A percentile compares a stretch with the other conserved stretches of the same genome.
These are phyloP conservation scores for Viola odorata DNA, from an alignment of 345 rosid species.

Conservation along the genomic window DNA sequence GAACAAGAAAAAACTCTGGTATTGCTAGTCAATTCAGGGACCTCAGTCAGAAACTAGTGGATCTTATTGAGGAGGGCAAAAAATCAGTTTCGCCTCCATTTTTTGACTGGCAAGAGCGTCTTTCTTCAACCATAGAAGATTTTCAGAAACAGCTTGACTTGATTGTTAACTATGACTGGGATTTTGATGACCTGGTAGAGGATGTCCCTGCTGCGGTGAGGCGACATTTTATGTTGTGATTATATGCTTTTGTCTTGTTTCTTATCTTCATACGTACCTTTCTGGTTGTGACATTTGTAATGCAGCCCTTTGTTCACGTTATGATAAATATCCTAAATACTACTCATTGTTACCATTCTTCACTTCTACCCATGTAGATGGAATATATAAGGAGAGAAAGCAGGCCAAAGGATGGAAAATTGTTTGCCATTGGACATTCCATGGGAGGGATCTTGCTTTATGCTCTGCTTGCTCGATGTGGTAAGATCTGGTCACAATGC, in stretches of 20 bases:
- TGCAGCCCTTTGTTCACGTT: background rate
- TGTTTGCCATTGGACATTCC: slow-evolving; percentile 73
- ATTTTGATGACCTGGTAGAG: slow-evolving; percentile 89
- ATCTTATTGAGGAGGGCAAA: slow-evolving; percentile 74
- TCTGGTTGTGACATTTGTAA: background rate
- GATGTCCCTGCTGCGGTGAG: slow-evolving; percentile 99
- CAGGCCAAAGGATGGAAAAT: slow-evolving; percentile 58
- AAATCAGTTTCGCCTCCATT: slow-evolving; percentile 75
- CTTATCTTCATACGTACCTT: background rate
- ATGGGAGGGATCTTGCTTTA: slow-evolving; percentile 84
- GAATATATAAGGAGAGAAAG: slow-evolving; percentile 46
- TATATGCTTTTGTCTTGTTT: slow-evolving; percentile 17
- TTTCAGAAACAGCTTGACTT: slow-evolving; percentile 91
- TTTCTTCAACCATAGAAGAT: slow-evolving; percentile 73
- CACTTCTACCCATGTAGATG: slow-evolving; percentile 36
- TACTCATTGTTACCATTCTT: slow-evolving; percentile 3
- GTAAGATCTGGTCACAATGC: slow-evolving; percentile 32
- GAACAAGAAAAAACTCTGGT: slow-evolving; percentile 68
- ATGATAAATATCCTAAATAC: background rate
- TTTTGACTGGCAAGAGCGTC: slow-evolving; percentile 74
- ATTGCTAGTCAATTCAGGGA: slow-evolving; percentile 68
- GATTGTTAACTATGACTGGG: slow-evolving; percentile 90
- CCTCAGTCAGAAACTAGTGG: slow-evolving; percentile 62
- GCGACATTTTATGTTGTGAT: slow-evolving; percentile 41
- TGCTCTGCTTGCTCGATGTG: slow-evolving; percentile 49